Conservation (phyloP, 2,329 filamentous ascomycete species). For the Pseudocercospora cruenta region DNA sequence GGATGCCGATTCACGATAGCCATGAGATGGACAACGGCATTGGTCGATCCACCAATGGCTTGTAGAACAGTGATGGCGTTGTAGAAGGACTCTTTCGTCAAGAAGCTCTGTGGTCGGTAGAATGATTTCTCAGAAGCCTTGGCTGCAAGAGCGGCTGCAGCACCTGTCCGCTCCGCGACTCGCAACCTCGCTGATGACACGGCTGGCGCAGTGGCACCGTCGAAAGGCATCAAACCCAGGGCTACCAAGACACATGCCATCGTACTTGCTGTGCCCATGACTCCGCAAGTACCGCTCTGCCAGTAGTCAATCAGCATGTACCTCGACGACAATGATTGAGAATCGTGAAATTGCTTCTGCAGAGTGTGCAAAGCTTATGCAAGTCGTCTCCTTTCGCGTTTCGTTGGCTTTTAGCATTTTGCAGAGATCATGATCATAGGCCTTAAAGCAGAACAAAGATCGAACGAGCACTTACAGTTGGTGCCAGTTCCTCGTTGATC, state of each 20-base stretch:
- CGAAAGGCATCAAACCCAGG: slow-evolving; percentile 57
- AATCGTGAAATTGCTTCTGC: not conserved
- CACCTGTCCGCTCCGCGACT: slow-evolving; percentile 59
- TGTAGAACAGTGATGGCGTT: slow-evolving; percentile 52
- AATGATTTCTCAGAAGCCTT: slow-evolving; percentile 39
- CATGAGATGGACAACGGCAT: slow-evolving; percentile 50
- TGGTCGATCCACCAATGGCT: slow-evolving; percentile 51
- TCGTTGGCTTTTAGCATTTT: not conserved
- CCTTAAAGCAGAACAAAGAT: not conserved
- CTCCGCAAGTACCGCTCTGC: slow-evolving; percentile 56
- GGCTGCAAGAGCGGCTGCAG: slow-evolving; percentile 50
- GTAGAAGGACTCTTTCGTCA: slow-evolving; percentile 53
- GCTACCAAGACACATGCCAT: slow-evolving; percentile 60
- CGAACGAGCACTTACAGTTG: slow-evolving; percentile 57
- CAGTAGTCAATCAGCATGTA: not conserved
- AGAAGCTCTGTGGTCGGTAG: slow-evolving; percentile 48
- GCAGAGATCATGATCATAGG: not conserved
- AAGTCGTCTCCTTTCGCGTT: not conserved
- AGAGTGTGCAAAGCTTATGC: not conserved
- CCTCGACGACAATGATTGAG: not conserved
- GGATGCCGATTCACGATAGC: slow-evolving; percentile 57
- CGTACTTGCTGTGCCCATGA: slow-evolving; percentile 62
- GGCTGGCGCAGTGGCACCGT: slow-evolving; percentile 57
- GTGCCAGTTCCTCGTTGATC: slow-evolving; percentile 73
- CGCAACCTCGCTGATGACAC: slow-evolving; percentile 56